Conservation (phyloP, 163 green algal species). For the Coccomyxa subellipsoidea region DNA sequence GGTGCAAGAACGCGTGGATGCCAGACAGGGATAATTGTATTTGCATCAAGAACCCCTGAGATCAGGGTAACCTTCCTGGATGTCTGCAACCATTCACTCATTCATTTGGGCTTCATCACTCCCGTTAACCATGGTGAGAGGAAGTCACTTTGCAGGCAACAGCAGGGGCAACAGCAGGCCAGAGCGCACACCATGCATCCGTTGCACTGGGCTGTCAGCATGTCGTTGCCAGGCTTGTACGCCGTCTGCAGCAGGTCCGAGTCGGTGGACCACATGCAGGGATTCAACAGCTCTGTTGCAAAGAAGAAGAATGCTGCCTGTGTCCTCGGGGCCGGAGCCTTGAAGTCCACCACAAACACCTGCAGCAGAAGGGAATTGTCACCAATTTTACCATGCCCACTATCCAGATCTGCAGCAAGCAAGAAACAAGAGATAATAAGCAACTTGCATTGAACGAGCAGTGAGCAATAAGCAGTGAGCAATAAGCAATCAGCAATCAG, state of each 20-base stretch:
- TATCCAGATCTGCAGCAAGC: no score
- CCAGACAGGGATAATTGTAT: no score
- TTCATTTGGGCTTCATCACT: no score
- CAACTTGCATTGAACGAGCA: no score
- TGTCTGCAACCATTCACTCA: no score
- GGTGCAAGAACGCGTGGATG: no score
- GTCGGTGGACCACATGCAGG: slow-evolving; percentile 13
- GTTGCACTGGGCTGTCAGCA: neutral
- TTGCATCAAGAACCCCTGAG: neutral
- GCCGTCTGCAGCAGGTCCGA: neutral
- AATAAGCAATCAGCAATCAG: no score
- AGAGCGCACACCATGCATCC: slow-evolving; percentile 13
- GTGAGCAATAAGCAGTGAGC: no score
- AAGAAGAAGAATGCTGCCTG: slow-evolving; percentile 6
- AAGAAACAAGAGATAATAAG: no score
- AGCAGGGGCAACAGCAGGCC: no score
- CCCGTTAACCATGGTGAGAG: no score
- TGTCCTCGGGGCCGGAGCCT: neutral
- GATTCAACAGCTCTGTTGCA: neutral
- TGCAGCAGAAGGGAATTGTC: neutral
- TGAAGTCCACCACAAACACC: slow-evolving; percentile 2
- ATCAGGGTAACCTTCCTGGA: neutral
- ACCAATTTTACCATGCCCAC: neutral
- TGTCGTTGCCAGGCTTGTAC: neutral
- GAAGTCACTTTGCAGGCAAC: no score